phyloP scores from a whole-genome alignment of 169 alveolate species.

The Plasmodium inui region DNA sequence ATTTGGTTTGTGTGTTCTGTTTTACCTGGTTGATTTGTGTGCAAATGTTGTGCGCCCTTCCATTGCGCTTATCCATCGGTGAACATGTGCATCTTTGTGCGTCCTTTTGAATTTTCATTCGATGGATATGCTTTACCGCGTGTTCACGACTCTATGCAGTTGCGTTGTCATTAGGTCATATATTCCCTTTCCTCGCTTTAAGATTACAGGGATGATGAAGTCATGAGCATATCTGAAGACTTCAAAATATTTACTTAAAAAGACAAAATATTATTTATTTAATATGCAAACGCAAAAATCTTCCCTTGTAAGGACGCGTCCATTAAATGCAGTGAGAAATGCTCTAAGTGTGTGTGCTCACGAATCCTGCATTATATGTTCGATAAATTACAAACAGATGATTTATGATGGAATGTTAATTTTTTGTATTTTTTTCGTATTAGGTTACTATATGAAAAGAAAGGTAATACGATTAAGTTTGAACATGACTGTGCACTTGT shows the following conservation, averaged over 20 bases:
- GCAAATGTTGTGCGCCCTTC: background rate
- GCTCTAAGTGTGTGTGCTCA: constrained; percentile 6
- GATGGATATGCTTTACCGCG: background rate
- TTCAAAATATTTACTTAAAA: background rate
- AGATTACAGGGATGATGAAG: background rate
- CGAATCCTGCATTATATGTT: background rate
- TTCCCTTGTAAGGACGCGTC: background rate
- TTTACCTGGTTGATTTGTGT: background rate
- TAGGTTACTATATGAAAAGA: constrained; percentile 13
- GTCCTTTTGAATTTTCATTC: background rate
- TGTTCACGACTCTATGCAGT: background rate
- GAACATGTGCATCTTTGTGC: background rate
- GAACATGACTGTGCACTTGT: background rate
- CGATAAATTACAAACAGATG: background rate
- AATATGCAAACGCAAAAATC: background rate
- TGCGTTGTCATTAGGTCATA: background rate
- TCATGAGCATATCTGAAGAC: background rate
- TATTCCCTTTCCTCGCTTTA: background rate
- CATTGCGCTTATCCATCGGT: background rate
- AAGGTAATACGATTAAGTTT: background rate
- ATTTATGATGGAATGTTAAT: background rate
- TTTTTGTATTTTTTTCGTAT: background rate
- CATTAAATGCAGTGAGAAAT: constrained; percentile 2
- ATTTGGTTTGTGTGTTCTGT: background rate
- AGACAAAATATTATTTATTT: background rate